Evolutionary conservation across 140 eudicot genomes (phyloP).

Genomic region (Oenanthe javanica): DNA sequence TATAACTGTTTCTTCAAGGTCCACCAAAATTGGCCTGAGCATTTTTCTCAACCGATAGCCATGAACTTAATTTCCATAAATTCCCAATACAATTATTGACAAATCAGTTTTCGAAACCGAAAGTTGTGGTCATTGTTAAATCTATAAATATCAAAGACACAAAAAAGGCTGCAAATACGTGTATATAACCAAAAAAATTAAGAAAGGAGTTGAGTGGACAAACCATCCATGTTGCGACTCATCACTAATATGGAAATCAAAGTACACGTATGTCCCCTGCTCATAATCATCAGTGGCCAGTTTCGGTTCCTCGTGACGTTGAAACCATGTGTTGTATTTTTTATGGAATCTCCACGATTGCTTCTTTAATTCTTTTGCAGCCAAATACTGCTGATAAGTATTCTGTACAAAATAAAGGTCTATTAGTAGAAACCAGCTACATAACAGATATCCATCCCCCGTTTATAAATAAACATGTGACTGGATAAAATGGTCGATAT

Average conservation of each 20-base stretch:
- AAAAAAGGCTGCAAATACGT: background rate
- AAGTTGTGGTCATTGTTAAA: background rate
- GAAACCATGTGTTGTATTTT: conserved; percentile 93
- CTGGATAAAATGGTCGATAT: background rate
- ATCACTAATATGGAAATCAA: conserved; percentile 78
- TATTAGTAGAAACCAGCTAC: conserved; percentile 15
- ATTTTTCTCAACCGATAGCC: background rate
- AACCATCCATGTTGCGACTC: conserved; percentile 95
- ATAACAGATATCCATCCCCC: background rate
- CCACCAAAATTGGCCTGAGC: background rate
- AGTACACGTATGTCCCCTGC: conserved; percentile 90
- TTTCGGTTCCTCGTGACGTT: conserved; percentile 91
- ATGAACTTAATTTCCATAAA: background rate
- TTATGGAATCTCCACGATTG: conserved; percentile 99
- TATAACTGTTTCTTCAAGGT: background rate
- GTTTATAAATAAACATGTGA: conserved; percentile 12
- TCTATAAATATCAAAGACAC: background rate
- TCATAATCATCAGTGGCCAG: conserved; percentile 93
- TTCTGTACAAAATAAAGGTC: conserved; percentile 41
- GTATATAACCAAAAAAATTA: background rate
- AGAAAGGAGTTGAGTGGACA: conserved; percentile 15
- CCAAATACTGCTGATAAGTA: conserved; percentile 87
- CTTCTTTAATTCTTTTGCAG: conserved; percentile 90
- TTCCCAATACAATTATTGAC: background rate
- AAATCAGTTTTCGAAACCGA: background rate